Evolutionary conservation across 2,329 filamentous ascomycete species (phyloP).

Genomic region (Volutella citrinella): DNA sequence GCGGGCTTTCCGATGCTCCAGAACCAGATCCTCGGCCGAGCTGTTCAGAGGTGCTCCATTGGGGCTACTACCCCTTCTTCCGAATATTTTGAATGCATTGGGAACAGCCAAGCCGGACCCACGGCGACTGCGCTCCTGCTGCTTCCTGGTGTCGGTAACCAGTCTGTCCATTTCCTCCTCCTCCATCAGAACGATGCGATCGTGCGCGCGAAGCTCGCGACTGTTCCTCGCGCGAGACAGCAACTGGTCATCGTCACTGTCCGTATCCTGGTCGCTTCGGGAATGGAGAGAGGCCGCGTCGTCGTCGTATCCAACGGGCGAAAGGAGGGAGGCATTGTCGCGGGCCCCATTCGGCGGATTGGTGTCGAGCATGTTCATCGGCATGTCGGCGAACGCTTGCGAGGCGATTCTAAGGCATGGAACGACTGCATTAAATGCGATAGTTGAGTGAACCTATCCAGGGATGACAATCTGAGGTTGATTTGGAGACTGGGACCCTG

Average conservation of each 20-base stretch:
- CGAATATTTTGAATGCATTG: slow-evolving; percentile 47
- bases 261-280: slow-evolving; percentile 69
- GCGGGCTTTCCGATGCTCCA: slow-evolving; percentile 48
- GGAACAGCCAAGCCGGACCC: slow-evolving; percentile 49
- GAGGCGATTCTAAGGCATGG: slow-evolving; percentile 17
- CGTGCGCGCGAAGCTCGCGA: slow-evolving; percentile 66
- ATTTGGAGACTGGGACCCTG: background rate
- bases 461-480: background rate
- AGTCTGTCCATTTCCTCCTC: slow-evolving; percentile 69
- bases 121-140: slow-evolving; percentile 48
- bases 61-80: slow-evolving; percentile 34
- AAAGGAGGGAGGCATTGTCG: slow-evolving; percentile 52
- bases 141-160: slow-evolving; percentile 49
- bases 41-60: slow-evolving; percentile 35
- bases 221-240: slow-evolving; percentile 64
- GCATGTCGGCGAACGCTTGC: slow-evolving; percentile 16
- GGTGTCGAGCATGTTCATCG: slow-evolving; percentile 20
- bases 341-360: slow-evolving; percentile 17
- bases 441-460: background rate
- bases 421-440: slow-evolving; percentile 11
- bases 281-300: slow-evolving; percentile 66
- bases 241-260: slow-evolving; percentile 73
- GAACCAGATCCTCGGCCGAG: slow-evolving; percentile 46
- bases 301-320: slow-evolving; percentile 63
- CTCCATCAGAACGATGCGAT: slow-evolving; percentile 68